A percentile compares a stretch with the other conserved stretches of the same genome.
These are phyloP conservation scores for Aspergillus cavernicola DNA, from an alignment of 495 filamentous ascomycete genomes.

Conservation along the genomic window DNA sequence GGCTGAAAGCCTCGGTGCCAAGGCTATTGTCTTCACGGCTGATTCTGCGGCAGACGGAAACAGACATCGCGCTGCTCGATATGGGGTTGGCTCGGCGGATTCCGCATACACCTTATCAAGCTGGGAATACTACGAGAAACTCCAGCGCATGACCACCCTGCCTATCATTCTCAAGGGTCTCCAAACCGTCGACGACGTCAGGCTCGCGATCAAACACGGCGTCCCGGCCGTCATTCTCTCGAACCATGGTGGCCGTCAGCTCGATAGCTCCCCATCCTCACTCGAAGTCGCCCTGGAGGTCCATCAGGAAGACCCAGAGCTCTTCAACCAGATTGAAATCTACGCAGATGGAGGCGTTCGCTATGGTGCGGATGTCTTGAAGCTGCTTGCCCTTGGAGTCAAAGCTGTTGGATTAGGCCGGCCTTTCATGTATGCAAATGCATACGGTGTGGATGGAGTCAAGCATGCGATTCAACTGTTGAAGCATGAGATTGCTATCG, in stretches of 20 bases:
- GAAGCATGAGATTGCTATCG: slow-evolving; percentile 15
- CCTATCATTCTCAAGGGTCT: slow-evolving; percentile 42
- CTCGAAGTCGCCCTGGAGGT: neutral
- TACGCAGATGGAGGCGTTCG: slow-evolving; percentile 44
- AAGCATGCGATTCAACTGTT: slow-evolving; percentile 9
- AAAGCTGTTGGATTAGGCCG: slow-evolving; percentile 39
- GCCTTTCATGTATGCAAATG: slow-evolving; percentile 41
- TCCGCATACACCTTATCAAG: slow-evolving; percentile 4
- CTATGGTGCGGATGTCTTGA: slow-evolving; percentile 39
- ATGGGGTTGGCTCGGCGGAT: slow-evolving; percentile 11
- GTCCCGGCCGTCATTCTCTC: slow-evolving; percentile 15
- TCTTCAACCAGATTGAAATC: slow-evolving; percentile 39
- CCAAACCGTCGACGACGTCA: slow-evolving; percentile 37
- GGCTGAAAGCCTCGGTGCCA: slow-evolving; percentile 28
- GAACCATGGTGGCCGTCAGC: slow-evolving; percentile 20
- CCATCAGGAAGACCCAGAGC: slow-evolving; percentile 31
- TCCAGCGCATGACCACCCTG: slow-evolving; percentile 33
- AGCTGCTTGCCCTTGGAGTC: slow-evolving; percentile 36
- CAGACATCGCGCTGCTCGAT: slow-evolving; percentile 33
- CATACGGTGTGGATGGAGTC: slow-evolving; percentile 38
- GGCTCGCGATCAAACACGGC: slow-evolving; percentile 26
- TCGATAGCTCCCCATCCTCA: slow-evolving; percentile 5
- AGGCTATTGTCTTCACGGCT: slow-evolving; percentile 39
- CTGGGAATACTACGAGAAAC: slow-evolving; percentile 9
- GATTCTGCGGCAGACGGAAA: slow-evolving; percentile 37